Conservation (phyloP, 192 early-diverging fungal genomes). For the Linnemannia schmuckeri region DNA sequence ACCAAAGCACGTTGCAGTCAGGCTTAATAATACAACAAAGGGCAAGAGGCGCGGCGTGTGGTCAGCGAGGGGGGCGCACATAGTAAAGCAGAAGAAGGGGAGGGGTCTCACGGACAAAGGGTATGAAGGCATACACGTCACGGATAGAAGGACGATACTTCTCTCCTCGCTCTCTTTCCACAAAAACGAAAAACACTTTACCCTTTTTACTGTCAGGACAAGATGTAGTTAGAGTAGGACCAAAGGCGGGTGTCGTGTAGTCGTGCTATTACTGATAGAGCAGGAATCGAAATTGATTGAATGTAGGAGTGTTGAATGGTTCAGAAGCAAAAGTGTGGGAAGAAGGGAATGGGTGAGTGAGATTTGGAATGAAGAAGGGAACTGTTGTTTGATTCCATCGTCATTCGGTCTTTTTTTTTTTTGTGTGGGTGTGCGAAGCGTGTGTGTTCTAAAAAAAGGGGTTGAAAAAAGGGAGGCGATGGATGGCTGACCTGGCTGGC, state of each 20-base stretch:
- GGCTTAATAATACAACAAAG: background rate
- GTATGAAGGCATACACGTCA: background rate
- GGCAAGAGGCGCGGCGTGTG: background rate
- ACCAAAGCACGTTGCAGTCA: background rate
- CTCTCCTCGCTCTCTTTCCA: no score
- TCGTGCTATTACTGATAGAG: background rate
- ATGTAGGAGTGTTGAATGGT: background rate
- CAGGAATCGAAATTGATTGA: background rate
- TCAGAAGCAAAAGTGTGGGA: background rate
- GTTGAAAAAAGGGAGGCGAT: background rate
- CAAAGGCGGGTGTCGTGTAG: no score
- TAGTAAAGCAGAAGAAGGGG: background rate
- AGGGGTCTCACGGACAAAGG: background rate
- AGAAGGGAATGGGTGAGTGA: background rate
- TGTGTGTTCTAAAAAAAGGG: slow-evolving; percentile 1
- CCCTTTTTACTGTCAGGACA: no score
- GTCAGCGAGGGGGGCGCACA: background rate
- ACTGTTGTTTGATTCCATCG: background rate
- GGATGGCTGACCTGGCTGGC: background rate
- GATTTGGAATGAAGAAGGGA: background rate
- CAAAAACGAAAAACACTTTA: no score
- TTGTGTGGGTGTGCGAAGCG: background rate
- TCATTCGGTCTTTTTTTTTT: background rate
- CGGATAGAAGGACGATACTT: background rate
- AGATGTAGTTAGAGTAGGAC: no score